Base-by-base conservation (phyloP, 352 stramenopile genomes). In the Phytophthora capsici region DNA sequence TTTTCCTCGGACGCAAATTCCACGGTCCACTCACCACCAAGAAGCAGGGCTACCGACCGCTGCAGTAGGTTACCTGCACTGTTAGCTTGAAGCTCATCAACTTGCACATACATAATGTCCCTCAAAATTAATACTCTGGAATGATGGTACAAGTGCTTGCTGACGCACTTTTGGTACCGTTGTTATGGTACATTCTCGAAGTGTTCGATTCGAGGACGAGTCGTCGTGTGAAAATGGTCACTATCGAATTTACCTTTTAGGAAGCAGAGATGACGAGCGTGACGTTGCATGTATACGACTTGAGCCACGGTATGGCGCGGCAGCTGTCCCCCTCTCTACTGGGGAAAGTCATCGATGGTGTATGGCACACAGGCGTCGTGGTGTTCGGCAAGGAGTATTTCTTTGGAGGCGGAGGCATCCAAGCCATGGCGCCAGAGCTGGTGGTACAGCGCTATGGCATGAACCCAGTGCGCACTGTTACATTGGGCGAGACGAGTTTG, bases 201-300 rank as follows among this genome's bases (percentile, higher is more conserved):
- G 7, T n/a, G 28, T 56, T 48, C 50, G 20, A 30, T 43, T 17
- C 28, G 36, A 34, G 28, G 28, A 34, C 28, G 28, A 34, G 28
- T 14, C 28, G 28, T 34, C 52, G 16, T n/a, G n/a, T 17, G 36
- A 41, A 34, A 12, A 34, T 34, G 28, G 9, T 34, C 62, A 75
- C 4, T 65, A 30, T 51, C 12, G 2, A 65, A 71, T 52, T 71
- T 36, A 26, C 59, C 9, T 47, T 3, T 2, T 32, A 16, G 7
- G 9, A 34, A 43, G 12, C 32, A 19, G 51, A 37, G 6, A 82
- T 80, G 73, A 32, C 66, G 14, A 60, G 28, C 32, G 86, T 94
- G 64, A 95, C 96, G 36, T 82, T 98, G 47, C 82, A 97, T 55
- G 91, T 99, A 40, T 99, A 99, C 72, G 97, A 99, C 78, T 75